Conservation (phyloP, 1,284 basidiomycete genomes). For the Ceraceosorus guamensis region DNA sequence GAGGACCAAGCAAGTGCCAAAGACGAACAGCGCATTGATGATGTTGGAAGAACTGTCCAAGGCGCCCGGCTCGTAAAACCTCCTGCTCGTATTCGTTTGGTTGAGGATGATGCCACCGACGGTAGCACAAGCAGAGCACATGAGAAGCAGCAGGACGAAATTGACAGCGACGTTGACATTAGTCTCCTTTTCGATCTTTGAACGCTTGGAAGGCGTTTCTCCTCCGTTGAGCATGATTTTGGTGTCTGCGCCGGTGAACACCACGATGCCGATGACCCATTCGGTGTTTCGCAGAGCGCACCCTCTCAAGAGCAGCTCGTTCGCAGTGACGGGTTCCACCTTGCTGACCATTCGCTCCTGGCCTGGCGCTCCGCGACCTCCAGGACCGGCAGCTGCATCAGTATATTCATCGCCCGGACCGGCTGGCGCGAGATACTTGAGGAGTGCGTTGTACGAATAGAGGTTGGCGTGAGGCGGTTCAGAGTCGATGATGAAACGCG, state of each 20-base stretch:
- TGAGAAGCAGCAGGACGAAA: slow-evolving; percentile 68
- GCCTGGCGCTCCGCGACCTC: neutral
- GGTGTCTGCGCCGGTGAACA: slow-evolving; percentile 89
- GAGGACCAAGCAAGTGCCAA: slow-evolving; percentile 66
- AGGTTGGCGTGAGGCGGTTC: slow-evolving; percentile 90
- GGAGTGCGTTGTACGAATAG: slow-evolving; percentile 79
- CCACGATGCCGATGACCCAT: slow-evolving; percentile 89
- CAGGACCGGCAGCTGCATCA: slow-evolving; percentile 1
- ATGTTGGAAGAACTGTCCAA: slow-evolving; percentile 51
- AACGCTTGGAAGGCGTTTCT: slow-evolving; percentile 69
- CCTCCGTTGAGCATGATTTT: slow-evolving; percentile 97
- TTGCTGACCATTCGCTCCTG: slow-evolving; percentile 23
- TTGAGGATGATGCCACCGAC: slow-evolving; percentile 68
- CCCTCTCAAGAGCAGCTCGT: slow-evolving; percentile 84
- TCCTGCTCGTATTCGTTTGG: slow-evolving; percentile 61
- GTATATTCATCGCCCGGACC: neutral
- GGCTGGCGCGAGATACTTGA: slow-evolving; percentile 56
- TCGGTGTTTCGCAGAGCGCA: slow-evolving; percentile 85
- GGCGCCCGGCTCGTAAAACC: slow-evolving; percentile 55
- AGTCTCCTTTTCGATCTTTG: slow-evolving; percentile 96
- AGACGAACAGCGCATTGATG: slow-evolving; percentile 78
- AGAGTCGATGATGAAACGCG: slow-evolving; percentile 77
- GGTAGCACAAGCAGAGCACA: slow-evolving; percentile 68
- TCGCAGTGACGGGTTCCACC: slow-evolving; percentile 63
- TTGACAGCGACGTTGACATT: slow-evolving; percentile 97